Base-by-base conservation (phyloP, 371 early-diverging fungal genomes). In the Thermomucor indicae-seudaticae region DNA sequence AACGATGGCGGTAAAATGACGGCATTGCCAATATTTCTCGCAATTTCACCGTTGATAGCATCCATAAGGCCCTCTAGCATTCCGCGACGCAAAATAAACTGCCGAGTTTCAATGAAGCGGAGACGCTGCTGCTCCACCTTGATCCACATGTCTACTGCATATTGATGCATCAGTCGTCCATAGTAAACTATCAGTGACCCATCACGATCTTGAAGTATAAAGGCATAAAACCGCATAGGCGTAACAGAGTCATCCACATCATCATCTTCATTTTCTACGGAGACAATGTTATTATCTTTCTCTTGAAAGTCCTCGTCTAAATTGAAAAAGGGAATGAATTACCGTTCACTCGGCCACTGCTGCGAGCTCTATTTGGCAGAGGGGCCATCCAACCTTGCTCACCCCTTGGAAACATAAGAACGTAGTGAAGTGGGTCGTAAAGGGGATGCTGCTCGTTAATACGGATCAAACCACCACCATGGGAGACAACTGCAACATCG, bases 351-450 rank as follows among this genome's bases (percentile, higher is more conserved):
- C n/a, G n/a, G n/a, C n/a, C n/a, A n/a, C n/a, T n/a, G n/a, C n/a
- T n/a, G n/a, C n/a, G n/a, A n/a, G n/a, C n/a, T n/a, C n/a, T n/a
- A n/a, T n/a, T n/a, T n/a, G n/a, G n/a, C n/a, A n/a, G n/a, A n/a
- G n/a, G n/a, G n/a, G n/a, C n/a, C n/a, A n/a, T n/a, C 51, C 51
- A 51, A 17, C 52, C 52, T 6, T 22, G 35, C 11, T 51, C 27
- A 3, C 32, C 43, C 5, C 24, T 10, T 2, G 52, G 31, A 23
- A 51, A 51, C 1, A 43, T 10, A 6, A 51, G 24, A 0, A 51
- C 52, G 25, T 51, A 51, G 39, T 51, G 52, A 5, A 51, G 12
- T 16, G 52, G 52, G 29, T 43, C 44, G 23, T 44, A 51, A n/a
- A 35, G n/a, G 14, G 52, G 35, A 35, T 51, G 52, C 17, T 19